These are phyloP conservation scores for Suillus bovinus DNA, from an alignment of 768 basidiomycete species.

Conservation along the genomic window DNA sequence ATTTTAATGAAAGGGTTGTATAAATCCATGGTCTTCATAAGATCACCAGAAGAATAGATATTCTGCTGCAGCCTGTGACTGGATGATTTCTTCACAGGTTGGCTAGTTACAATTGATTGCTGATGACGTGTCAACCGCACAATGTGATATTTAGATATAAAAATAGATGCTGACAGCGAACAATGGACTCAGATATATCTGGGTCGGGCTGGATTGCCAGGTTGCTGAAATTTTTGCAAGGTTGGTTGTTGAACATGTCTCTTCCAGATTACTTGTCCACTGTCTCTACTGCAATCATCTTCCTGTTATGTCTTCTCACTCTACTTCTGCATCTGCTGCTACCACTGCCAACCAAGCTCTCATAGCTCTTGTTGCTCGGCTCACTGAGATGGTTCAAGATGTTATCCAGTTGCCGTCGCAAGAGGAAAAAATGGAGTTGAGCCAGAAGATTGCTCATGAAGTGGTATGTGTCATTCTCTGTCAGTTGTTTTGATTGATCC, in stretches of 20 bases:
- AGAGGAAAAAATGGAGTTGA: not conserved
- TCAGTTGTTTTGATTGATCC: not conserved
- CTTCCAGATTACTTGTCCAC: not conserved
- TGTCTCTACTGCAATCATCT: not conserved
- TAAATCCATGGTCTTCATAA: not conserved
- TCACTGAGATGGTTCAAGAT: not conserved
- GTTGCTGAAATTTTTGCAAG: not conserved
- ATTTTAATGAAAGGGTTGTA: not conserved
- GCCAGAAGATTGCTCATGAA: not conserved
- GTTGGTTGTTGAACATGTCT: not conserved
- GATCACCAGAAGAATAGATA: not conserved
- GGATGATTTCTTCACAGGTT: not conserved
- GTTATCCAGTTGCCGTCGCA: not conserved
- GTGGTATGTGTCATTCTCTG: not conserved
- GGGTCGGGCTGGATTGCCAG: not conserved
- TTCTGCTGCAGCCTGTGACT: not conserved
- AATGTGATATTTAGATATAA: not conserved
- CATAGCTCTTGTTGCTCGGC: not conserved
- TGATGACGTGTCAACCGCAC: not conserved
- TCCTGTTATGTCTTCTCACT: not conserved
- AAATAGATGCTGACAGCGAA: not conserved
- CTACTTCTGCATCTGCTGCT: not conserved
- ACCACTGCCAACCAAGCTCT: not conserved
- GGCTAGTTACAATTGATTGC: not conserved
- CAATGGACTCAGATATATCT: not conserved